Conservation (phyloP, 306 rosid genomes). For the Cucurbita pepo region DNA sequence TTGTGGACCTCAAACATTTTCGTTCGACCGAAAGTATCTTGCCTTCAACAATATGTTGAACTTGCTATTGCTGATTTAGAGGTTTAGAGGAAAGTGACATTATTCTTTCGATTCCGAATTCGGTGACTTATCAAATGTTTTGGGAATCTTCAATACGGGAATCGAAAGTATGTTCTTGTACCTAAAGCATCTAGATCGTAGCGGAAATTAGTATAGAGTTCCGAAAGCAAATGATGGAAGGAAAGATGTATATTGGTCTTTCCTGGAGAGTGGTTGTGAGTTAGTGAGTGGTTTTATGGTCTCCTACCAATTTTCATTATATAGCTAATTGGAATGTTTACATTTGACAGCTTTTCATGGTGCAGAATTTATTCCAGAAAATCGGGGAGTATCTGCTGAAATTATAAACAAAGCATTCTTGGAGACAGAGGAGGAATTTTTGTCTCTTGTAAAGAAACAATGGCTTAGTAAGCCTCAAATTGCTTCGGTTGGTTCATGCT, state of each 20-base stretch:
- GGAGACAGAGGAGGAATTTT: slow-evolving; percentile 84
- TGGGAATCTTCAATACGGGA: background rate
- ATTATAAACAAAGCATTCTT: slow-evolving; percentile 69
- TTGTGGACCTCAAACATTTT: background rate
- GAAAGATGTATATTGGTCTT: background rate
- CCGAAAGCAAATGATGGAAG: background rate
- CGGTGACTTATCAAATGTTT: background rate
- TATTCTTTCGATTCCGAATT: background rate
- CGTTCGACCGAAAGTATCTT: background rate
- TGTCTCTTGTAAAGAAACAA: slow-evolving; percentile 55
- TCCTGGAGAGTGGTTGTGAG: background rate
- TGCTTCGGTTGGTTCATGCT: slow-evolving; percentile 96
- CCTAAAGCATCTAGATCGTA: background rate
- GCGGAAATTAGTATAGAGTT: background rate
- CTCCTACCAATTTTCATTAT: slow-evolving; percentile 1
- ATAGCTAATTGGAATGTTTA: slow-evolving; percentile 26
- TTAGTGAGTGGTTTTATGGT: background rate
- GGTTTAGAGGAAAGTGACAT: background rate
- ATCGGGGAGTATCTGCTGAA: slow-evolving; percentile 64
- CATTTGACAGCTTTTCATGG: slow-evolving; percentile 34
- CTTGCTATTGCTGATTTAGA: background rate
- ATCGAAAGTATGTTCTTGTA: background rate
- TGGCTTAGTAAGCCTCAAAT: slow-evolving; percentile 61
- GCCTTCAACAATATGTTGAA: background rate
- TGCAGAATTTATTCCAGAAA: slow-evolving; percentile 70